These are phyloP conservation scores for Cercospora sp. DNA, from an alignment of 2,329 filamentous ascomycete species.

Conservation along the genomic window DNA sequence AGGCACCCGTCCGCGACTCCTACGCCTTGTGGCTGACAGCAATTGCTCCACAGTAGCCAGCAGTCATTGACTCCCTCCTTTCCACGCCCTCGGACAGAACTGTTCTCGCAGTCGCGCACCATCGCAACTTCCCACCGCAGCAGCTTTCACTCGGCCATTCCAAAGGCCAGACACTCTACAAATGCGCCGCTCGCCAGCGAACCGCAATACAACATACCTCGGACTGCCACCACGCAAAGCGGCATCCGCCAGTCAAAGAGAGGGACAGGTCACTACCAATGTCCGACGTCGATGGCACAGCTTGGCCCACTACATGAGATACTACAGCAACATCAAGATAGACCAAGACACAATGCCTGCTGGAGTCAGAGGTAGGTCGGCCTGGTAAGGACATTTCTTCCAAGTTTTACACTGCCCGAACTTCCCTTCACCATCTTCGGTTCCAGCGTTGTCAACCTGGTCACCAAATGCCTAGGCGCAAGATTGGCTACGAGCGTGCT, in stretches of 20 bases:
- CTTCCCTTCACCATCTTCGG: not conserved
- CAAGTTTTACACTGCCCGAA: not conserved
- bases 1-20: no score
- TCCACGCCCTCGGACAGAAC: not conserved
- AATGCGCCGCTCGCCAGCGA: not conserved
- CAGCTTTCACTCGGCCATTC: not conserved
- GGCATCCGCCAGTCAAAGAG: not conserved
- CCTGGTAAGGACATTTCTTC: not conserved
- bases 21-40: not conserved
- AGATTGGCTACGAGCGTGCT: not conserved
- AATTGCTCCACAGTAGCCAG: not conserved
- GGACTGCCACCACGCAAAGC: not conserved
- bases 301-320: not conserved
- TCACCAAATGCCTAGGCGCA: not conserved
- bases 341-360: not conserved
- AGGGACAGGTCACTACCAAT: not conserved
- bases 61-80: not conserved
- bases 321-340: not conserved
- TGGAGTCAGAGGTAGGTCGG: not conserved
- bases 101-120: not conserved
- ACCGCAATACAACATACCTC: not conserved
- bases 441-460: not conserved
- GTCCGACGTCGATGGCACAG: not conserved
- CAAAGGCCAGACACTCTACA: not conserved
- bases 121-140: not conserved